These are phyloP conservation scores for Paramecium primaurelia DNA, from an alignment of 73 alveolate genomes.

Conservation along the genomic window DNA sequence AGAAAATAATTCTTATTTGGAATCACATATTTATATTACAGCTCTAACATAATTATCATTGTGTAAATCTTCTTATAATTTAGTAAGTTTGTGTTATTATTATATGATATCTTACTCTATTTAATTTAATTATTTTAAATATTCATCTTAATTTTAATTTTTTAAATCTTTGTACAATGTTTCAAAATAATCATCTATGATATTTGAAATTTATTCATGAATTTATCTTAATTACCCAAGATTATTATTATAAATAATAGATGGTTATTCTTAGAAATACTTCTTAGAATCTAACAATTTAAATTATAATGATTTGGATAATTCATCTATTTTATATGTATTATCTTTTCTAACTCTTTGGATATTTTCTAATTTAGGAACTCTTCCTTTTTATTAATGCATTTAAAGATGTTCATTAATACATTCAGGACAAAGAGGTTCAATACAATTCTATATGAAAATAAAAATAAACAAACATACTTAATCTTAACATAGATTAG, in stretches of 20 bases:
- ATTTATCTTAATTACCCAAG: background rate
- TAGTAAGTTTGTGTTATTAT: background rate
- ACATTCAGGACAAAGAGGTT: conserved; percentile 45
- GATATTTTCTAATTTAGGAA: conserved; percentile 4
- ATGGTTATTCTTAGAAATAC: conserved; percentile 8
- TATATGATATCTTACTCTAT: background rate
- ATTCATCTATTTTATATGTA: background rate
- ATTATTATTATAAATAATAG: background rate
- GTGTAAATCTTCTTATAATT: conserved; percentile 39
- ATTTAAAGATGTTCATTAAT: background rate
- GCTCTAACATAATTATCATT: conserved; percentile 17
- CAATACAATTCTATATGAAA: background rate
- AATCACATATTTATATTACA: conserved; percentile 5
- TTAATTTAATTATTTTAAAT: background rate
- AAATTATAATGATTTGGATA: background rate
- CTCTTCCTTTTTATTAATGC: background rate
- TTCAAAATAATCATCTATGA: background rate
- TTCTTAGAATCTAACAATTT: background rate
- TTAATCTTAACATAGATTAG: background rate
- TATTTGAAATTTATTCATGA: background rate
- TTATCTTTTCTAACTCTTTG: conserved; percentile 24
- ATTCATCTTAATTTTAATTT: background rate
- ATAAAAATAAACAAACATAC: background rate
- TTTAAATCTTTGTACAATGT: background rate
- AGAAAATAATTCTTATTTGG: background rate